phyloP scores from a whole-genome alignment of 1,284 basidiomycete genomes.

The Mycosarcoma mackinlayi region DNA sequence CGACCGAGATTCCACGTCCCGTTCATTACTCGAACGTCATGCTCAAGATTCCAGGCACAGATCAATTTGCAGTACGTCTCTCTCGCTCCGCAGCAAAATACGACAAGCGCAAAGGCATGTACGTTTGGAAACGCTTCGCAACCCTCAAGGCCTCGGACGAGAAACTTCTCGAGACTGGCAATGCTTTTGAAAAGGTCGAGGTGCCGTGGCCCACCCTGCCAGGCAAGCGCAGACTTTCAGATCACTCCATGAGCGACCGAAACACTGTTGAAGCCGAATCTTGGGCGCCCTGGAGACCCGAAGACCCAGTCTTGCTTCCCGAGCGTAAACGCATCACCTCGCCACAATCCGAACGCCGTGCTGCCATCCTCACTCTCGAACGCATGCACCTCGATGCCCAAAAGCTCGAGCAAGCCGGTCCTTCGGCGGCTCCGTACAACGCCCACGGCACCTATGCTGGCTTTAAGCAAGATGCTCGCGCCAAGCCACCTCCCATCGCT shows the following conservation, averaged over 20 bases:
- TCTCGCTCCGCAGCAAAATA: conserved; percentile 52
- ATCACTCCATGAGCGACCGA: conserved; percentile 35
- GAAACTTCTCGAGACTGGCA: conserved; percentile 44
- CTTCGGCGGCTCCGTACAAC: conserved; percentile 28
- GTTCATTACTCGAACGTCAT: conserved; percentile 67
- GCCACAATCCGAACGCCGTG: conserved; percentile 44
- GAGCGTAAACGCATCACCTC: conserved; percentile 41
- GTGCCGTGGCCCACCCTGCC: conserved; percentile 64
- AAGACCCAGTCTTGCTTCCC: conserved; percentile 60
- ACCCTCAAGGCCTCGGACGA: conserved; percentile 53
- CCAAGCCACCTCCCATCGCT: conserved; percentile 59
- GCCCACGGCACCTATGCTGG: conserved; percentile 55
- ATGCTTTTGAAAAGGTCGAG: conserved; percentile 53
- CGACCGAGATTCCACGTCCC: conserved; percentile 57
- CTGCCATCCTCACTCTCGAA: conserved; percentile 27
- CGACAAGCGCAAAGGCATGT: conserved; percentile 56
- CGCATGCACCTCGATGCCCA: conserved; percentile 27
- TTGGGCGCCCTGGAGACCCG: conserved; percentile 64
- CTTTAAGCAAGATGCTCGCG: conserved; percentile 30
- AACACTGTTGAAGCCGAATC: conserved; percentile 57
- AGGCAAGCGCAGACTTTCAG: conserved; percentile 26
- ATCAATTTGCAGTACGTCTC: conserved; percentile 59
- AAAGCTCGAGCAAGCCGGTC: conserved; percentile 18
- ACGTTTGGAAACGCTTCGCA: conserved; percentile 63
- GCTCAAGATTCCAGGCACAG: conserved; percentile 64